A percentile compares a stretch with the other conserved stretches of the same genome.
Evolutionary conservation across 2,329 filamentous ascomycete species (phyloP).

Genomic region (Fusarium haematococcum): DNA sequence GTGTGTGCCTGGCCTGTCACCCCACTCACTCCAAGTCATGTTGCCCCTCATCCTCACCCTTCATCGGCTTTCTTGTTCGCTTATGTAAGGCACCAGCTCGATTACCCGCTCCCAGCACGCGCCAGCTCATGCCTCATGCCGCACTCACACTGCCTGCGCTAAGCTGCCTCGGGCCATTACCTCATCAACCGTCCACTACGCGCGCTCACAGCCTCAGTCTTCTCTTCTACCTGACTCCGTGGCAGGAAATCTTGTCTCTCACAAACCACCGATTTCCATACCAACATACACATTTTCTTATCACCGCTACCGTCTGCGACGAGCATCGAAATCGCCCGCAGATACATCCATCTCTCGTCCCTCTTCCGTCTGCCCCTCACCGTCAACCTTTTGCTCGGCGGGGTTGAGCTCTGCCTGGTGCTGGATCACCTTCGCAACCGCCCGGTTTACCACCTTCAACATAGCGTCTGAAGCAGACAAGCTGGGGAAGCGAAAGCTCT

Average conservation of each 20-base stretch:
- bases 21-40: background rate
- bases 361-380: constrained; percentile 12
- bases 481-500: constrained; percentile 77
- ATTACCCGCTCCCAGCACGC: background rate
- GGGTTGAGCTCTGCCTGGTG: constrained; percentile 55
- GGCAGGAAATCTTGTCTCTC: constrained; percentile 27
- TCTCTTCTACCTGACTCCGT: constrained; percentile 24
- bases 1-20: constrained; percentile 2
- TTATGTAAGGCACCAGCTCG: constrained; percentile 31
- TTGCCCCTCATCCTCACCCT: constrained; percentile 3
- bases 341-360: background rate
- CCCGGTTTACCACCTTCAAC: constrained; percentile 44
- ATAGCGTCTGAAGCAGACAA: constrained; percentile 56
- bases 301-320: constrained; percentile 30
- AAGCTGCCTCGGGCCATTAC: constrained; percentile 41
- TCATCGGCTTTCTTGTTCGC: constrained; percentile 3
- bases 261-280: constrained; percentile 22
- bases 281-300: constrained; percentile 15
- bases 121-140: constrained; percentile 35
- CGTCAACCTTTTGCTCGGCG: constrained; percentile 42
- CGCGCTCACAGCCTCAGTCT: constrained; percentile 28
- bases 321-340: constrained; percentile 21
- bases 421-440: constrained; percentile 45
- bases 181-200: constrained; percentile 39
- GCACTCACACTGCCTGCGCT: constrained; percentile 1